A percentile compares a stretch with the other conserved stretches of the same genome.
phyloP scores from a whole-genome alignment of 2,329 filamentous ascomycete species.

The Bimuria novae-zelandiae region DNA sequence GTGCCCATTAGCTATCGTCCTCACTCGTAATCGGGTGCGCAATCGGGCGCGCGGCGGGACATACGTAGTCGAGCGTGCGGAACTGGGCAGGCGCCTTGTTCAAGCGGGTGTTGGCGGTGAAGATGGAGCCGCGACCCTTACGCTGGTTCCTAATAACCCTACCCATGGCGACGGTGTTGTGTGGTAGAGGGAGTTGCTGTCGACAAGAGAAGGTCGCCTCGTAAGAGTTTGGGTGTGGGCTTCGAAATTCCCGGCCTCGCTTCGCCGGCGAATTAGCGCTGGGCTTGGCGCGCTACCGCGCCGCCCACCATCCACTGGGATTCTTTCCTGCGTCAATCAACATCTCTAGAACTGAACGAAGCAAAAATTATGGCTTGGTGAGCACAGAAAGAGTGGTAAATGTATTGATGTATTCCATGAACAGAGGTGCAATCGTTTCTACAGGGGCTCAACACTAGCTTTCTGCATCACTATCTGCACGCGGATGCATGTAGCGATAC shows the following conservation, averaged over 20 bases:
- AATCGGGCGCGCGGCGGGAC: conserved; percentile 30
- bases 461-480: no score
- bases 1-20: conserved; percentile 44
- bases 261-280: conserved; percentile 4
- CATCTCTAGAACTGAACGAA: no score
- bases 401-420: no score
- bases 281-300: neutral
- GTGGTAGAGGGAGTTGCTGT: conserved; percentile 20
- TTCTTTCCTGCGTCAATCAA: no score
- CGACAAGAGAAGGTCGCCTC: conserved; percentile 10
- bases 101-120: conserved; percentile 69
- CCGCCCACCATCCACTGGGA: neutral
- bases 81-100: conserved; percentile 97
- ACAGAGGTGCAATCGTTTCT: no score
- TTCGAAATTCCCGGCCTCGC: conserved; percentile 13
- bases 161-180: conserved; percentile 56
- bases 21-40: conserved; percentile 20
- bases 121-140: conserved; percentile 73
- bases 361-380: no score
- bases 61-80: conserved; percentile 87
- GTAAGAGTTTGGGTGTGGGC: conserved; percentile 8
- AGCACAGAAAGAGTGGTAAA: no score
- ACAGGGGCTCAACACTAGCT: no score
- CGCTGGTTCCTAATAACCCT: conserved; percentile 79
- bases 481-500: no score